Evolutionary conservation across 768 basidiomycete genomes (phyloP), one percentile per base, ranked within the genome.

Genomic region (Dacryopinax spathularia): DNA sequence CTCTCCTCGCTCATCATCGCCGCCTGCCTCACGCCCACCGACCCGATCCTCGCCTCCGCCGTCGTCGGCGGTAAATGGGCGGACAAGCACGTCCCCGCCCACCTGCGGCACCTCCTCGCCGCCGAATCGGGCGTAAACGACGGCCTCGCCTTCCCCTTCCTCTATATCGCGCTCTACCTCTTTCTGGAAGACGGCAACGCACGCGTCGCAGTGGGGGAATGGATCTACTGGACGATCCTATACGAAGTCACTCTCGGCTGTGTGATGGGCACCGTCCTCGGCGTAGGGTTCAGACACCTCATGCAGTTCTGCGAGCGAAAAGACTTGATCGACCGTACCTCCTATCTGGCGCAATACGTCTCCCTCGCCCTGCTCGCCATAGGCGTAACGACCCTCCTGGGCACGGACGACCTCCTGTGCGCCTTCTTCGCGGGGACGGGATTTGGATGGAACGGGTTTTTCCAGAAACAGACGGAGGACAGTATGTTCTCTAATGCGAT

Each of bases 21-120:
- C 18, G 93, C 96, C 0, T 92, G 90, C 73, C 82, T 94, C 34
- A 95, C 93, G 0, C 91, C 91, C 0, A 99, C 96, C 33, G 92
- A 96, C 74, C 92, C 91, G 37, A 93, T 93, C 71, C 81, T 96
- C 60, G 92, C 92, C 0, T 88, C 91, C 18, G 90, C 92, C 9
- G 92, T 93, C 86, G 70, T 86, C 12, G 95, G 95, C 70, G 95
- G 95, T 33, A 94, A 90, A 77, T 99, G 91, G 76, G 96, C 96
- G 1, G 89, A 97, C 73, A 96, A 97, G 72, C 95, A 97, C 70
- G 95, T 98, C 1, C 78, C 78, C 4, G 73, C 76, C 5, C 86
- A 90, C 61, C 78, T 98, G 25, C 84, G 94, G 60, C 86, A 84
- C 25, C 79, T 96, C 41, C 77, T 96, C 6, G 82, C 88, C 0